Evolutionary conservation across 495 filamentous ascomycete species (phyloP).

Genomic region (Penicillium fimorum): DNA sequence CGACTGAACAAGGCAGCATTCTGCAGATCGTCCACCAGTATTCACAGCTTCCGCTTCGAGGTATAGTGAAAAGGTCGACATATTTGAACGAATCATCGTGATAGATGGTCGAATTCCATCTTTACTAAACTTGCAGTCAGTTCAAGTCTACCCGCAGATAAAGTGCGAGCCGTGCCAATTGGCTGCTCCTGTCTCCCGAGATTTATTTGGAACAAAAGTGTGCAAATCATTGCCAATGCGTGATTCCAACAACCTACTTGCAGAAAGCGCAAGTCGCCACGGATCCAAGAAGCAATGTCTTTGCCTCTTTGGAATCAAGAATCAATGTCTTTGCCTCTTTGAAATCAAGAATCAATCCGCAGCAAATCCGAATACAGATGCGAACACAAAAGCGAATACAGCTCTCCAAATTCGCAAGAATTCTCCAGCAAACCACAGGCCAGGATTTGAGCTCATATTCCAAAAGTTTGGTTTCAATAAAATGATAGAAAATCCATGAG

Average conservation of each 20-base stretch:
- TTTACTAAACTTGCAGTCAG: not conserved
- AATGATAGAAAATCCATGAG: not conserved
- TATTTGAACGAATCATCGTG: not conserved
- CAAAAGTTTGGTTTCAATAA: not conserved
- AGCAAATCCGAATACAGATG: not conserved
- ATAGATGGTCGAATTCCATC: not conserved
- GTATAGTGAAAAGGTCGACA: not conserved
- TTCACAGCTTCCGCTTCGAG: not conserved
- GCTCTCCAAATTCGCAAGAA: not conserved
- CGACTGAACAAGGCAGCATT: not conserved
- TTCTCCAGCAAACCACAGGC: not conserved
- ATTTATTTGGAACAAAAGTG: not conserved
- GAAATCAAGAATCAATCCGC: not conserved
- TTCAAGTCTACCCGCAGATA: not conserved
- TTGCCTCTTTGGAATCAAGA: no score
- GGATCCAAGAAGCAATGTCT: not conserved
- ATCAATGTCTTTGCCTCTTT: not conserved
- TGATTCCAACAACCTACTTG: not conserved
- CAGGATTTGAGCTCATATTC: not conserved
- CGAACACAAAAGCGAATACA: not conserved
- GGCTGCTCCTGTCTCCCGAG: not conserved
- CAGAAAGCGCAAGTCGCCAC: not conserved
- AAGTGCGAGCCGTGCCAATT: not conserved
- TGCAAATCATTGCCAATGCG: not conserved
- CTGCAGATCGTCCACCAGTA: not conserved